Conservation (phyloP, 1,284 basidiomycete genomes). For the Ceratobasidium sp. region DNA sequence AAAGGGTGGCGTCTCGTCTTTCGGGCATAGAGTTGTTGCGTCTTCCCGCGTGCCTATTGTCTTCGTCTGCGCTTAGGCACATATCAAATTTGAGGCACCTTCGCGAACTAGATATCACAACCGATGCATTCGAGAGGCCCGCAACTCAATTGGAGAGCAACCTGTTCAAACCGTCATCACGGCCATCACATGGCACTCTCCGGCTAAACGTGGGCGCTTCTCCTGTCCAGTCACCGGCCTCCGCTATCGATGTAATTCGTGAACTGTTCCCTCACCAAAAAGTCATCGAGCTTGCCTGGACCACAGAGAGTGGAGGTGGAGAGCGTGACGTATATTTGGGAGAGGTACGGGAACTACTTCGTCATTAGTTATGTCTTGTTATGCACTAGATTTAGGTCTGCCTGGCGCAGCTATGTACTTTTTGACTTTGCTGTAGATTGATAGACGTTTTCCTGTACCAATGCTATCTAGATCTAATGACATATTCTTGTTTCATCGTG, state of each 20-base stretch:
- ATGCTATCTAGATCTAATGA: not conserved
- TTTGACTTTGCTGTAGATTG: not conserved
- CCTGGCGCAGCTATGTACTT: not conserved
- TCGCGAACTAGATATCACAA: slow-evolving; percentile 18
- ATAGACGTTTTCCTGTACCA: slow-evolving; percentile 1
- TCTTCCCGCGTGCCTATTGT: not conserved
- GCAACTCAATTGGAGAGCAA: slow-evolving; percentile 1
- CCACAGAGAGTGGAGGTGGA: not conserved
- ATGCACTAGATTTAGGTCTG: slow-evolving; percentile 5
- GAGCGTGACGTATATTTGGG: not conserved
- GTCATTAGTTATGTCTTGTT: slow-evolving; percentile 13
- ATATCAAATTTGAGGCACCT: slow-evolving; percentile 16
- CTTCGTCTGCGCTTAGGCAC: not conserved
- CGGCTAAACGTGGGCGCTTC: slow-evolving; percentile 14
- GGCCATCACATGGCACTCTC: not conserved
- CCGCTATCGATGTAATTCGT: not conserved
- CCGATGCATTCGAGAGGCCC: not conserved
- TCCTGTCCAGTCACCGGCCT: not conserved
- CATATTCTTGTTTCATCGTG: not conserved
- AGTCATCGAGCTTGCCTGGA: not conserved
- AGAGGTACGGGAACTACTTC: not conserved
- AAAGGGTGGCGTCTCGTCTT: not conserved
- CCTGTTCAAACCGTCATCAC: not conserved
- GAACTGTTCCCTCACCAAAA: not conserved
- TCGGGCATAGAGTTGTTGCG: not conserved